phyloP scores from a whole-genome alignment of 371 early-diverging fungal genomes.

The Mucor racemosus region DNA sequence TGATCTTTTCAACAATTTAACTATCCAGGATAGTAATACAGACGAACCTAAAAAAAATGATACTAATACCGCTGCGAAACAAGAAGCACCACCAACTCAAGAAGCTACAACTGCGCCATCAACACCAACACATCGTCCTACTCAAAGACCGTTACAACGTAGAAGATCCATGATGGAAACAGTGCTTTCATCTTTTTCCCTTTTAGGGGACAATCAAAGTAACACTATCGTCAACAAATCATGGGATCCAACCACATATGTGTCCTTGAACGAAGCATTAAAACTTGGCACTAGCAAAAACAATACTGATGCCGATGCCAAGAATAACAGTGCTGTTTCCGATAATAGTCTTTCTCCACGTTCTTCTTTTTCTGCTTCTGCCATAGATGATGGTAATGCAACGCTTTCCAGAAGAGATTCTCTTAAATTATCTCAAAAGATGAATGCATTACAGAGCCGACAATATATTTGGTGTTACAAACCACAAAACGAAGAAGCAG shows the following conservation, averaged over 20 bases:
- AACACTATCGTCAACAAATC: neutral
- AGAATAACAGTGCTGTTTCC: neutral
- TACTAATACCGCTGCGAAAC: neutral
- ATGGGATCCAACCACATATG: constrained; percentile 2
- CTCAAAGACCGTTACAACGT: constrained; percentile 5
- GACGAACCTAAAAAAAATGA: neutral
- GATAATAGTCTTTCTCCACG: neutral
- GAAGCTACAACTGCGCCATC: neutral
- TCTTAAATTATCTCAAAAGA: constrained; percentile 6
- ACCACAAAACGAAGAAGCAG: neutral
- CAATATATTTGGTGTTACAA: constrained; percentile 23
- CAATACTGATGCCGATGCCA: neutral
- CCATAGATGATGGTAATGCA: neutral
- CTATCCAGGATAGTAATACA: neutral
- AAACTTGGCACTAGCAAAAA: neutral
- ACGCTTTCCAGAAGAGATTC: constrained; percentile 8
- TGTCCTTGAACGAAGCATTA: neutral
- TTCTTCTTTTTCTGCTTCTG: neutral
- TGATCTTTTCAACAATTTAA: neutral
- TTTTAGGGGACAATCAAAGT: constrained; percentile 7
- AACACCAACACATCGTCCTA: neutral
- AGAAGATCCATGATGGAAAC: constrained; percentile 20
- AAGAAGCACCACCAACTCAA: neutral
- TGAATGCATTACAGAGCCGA: constrained; percentile 9
- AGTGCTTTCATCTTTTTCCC: constrained; percentile 16